Evolutionary conservation across 179 eudicot genomes (phyloP).

Genomic region (Actinidia polygama): DNA sequence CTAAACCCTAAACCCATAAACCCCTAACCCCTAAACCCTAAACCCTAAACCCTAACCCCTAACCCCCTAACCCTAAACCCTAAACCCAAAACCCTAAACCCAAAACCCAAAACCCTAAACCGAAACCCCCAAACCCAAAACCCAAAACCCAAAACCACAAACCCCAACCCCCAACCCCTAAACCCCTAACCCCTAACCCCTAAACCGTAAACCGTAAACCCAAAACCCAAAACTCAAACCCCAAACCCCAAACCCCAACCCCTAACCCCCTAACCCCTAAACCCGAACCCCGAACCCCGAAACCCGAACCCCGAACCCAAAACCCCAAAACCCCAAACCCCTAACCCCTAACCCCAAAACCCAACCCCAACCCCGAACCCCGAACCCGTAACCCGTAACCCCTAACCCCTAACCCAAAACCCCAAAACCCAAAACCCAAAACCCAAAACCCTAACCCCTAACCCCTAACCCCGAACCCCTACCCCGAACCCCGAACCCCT

Average conservation of each 20-base stretch:
- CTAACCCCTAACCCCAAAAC: slow-evolving; percentile 21
- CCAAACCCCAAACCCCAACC: slow-evolving; percentile 17
- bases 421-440: background rate
- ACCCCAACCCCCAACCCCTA: too few relatives aligned
- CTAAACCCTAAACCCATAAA: background rate
- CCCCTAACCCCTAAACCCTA: slow-evolving; percentile 8
- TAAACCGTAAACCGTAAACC: slow-evolving; percentile 12
- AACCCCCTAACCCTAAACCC: slow-evolving; percentile 19
- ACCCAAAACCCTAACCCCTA: slow-evolving; percentile 3
- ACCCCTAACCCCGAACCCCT: background rate
- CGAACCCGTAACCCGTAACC: background rate
- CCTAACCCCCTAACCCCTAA: slow-evolving; percentile 15
- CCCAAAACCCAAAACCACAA: slow-evolving; percentile 9
- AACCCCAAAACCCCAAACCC: slow-evolving; percentile 20
- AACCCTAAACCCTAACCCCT: slow-evolving; percentile 18
- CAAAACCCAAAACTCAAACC: slow-evolving; percentile 18
- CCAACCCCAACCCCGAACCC: too few relatives aligned
- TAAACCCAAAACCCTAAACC: slow-evolving; percentile 13
- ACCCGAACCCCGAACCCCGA: slow-evolving; percentile 16
- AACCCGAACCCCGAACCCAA: slow-evolving; percentile 4
- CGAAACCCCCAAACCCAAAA: slow-evolving; percentile 12
- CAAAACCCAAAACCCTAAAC: slow-evolving; percentile 15
- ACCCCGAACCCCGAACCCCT: slow-evolving; percentile 14
- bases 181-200: slow-evolving; percentile 14
- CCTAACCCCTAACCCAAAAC: background rate